These are phyloP conservation scores for Lactarius hatsudake DNA, from an alignment of 768 basidiomycete genomes.

Conservation along the genomic window DNA sequence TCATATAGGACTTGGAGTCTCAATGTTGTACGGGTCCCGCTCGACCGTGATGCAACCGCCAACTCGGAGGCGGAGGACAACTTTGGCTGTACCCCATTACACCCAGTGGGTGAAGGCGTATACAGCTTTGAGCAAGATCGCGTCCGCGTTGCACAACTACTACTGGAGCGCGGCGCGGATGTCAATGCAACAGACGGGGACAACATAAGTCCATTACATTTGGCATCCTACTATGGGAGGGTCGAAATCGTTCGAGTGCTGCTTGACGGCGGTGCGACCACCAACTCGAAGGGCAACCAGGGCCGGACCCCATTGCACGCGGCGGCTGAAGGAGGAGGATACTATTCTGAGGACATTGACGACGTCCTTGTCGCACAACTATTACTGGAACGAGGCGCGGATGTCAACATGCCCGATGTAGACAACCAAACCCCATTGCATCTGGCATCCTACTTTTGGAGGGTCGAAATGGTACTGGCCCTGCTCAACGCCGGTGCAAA, in stretches of 20 bases:
- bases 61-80: not conserved
- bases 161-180: not conserved
- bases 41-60: not conserved
- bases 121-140: not conserved
- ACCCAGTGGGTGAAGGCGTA: not conserved
- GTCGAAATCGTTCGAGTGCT: not conserved
- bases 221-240: not conserved
- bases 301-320: not conserved
- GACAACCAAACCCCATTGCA: not conserved
- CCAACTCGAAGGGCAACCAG: not conserved
- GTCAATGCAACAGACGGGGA: not conserved
- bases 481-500: not conserved
- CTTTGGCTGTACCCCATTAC: not conserved
- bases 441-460: not conserved
- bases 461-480: not conserved
- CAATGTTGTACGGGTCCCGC: too few relatives aligned
- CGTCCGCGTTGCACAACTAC: not conserved
- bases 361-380: not conserved
- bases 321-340: not conserved
- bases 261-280: not conserved
- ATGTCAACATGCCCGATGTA: not conserved
- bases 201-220: not conserved
- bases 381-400: not conserved
- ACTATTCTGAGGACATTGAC: not conserved
- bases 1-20: too few relatives aligned